Conservation (phyloP, 768 basidiomycete genomes). For the Candolleomyces eurysporus region DNA sequence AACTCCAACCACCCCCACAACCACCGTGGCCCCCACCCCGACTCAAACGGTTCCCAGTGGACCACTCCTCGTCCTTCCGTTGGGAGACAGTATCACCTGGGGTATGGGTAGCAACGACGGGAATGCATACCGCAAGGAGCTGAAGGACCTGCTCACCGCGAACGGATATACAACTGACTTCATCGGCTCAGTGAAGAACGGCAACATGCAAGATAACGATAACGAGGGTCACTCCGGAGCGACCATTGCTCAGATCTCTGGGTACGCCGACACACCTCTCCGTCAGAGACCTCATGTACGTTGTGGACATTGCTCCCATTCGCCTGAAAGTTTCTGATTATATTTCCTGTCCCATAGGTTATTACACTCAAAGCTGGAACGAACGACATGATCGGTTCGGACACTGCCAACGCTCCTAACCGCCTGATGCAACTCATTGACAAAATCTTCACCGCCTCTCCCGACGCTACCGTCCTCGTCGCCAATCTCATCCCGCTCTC, state of each 20-base stretch:
- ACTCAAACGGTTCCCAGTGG: constrained; percentile 3
- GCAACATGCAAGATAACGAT: constrained; percentile 9
- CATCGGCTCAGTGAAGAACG: constrained; percentile 13
- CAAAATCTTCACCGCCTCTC: constrained; percentile 2
- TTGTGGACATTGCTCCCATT: neutral
- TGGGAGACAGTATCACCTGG: constrained; percentile 5
- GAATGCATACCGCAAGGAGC: neutral
- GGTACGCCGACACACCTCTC: neutral
- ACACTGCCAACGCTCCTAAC: neutral
- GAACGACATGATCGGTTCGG: neutral
- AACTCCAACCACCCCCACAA: constrained; percentile 13
- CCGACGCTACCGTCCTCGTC: neutral
- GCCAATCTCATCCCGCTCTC: neutral
- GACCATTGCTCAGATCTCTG: constrained; percentile 11
- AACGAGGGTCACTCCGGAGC: constrained; percentile 28
- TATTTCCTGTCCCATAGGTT: constrained; percentile 6
- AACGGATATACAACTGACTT: neutral
- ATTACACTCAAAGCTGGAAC: constrained; percentile 14
- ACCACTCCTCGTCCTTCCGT: neutral
- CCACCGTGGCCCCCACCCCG: constrained; percentile 6
- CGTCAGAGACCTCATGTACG: constrained; percentile 11
- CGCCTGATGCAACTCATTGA: neutral
- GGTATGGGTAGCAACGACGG: constrained; percentile 2
- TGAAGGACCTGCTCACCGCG: neutral
- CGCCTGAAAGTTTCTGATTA: neutral